Evolutionary conservation across 2,329 filamentous ascomycete genomes (phyloP).

Genomic region (Sarocladium oryzae): DNA sequence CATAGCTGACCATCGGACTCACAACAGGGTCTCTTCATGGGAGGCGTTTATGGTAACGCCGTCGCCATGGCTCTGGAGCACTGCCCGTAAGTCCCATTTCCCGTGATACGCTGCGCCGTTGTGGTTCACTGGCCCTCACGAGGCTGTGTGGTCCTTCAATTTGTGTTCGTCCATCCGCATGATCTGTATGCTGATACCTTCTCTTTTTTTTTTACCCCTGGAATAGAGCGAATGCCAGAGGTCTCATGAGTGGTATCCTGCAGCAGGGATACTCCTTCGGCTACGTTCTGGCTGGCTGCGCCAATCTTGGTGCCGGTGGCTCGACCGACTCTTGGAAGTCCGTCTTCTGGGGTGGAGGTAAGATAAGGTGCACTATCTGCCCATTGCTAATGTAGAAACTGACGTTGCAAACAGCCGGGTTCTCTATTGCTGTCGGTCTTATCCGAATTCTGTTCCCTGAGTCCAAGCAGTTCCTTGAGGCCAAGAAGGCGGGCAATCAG

Average conservation of each 20-base stretch:
- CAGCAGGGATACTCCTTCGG: conserved; percentile 79
- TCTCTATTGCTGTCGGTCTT: conserved; percentile 63
- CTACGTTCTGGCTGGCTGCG: conserved; percentile 71
- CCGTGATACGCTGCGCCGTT: too few relatives aligned
- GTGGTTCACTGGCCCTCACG: too few relatives aligned
- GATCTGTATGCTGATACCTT: too few relatives aligned
- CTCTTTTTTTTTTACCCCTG: too few relatives aligned
- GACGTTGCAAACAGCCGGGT: conserved; percentile 38
- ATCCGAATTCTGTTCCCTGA: conserved; percentile 65
- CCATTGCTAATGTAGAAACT: neutral
- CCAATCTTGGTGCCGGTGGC: conserved; percentile 67
- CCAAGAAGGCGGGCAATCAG: conserved; percentile 53
- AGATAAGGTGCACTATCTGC: conserved; percentile 17
- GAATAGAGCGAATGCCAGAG: conserved; percentile 56
- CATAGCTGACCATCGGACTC: too few relatives aligned
- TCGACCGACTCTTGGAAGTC: conserved; percentile 62
- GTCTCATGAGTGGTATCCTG: conserved; percentile 74
- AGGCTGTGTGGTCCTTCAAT: too few relatives aligned
- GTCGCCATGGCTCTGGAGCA: conserved; percentile 73
- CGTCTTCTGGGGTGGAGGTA: conserved; percentile 63
- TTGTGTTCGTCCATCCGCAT: too few relatives aligned
- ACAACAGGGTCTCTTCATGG: conserved; percentile 68
- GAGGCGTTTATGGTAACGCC: conserved; percentile 72
- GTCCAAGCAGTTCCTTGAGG: conserved; percentile 67
- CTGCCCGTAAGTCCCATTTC: conserved; percentile 56